A percentile compares a stretch with the other conserved stretches of the same genome.
phyloP scores from a whole-genome alignment of 352 stramenopile genomes.

The Phytophthora parvispora region DNA sequence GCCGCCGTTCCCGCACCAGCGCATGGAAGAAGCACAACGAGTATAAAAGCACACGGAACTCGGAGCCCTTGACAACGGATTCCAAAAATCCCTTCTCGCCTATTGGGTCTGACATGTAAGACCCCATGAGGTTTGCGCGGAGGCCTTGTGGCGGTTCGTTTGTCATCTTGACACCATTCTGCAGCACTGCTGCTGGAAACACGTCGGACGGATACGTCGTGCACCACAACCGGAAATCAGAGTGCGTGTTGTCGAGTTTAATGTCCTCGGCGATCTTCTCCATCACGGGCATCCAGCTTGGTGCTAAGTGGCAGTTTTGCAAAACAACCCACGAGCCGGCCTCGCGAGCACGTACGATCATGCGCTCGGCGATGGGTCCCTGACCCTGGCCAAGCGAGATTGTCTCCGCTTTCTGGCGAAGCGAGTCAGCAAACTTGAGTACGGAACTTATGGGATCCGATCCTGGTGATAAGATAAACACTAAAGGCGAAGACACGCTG shows the following conservation, averaged over 20 bases:
- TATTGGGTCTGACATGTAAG: slow-evolving; percentile 94
- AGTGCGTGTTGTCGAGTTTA: slow-evolving; percentile 84
- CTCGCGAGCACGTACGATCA: slow-evolving; percentile 88
- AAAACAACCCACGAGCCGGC: slow-evolving; percentile 93
- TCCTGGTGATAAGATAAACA: slow-evolving; percentile 94
- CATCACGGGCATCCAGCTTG: slow-evolving; percentile 95
- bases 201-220: slow-evolving; percentile 96
- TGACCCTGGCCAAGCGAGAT: slow-evolving; percentile 96
- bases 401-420: slow-evolving; percentile 82
- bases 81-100: slow-evolving; percentile 91
- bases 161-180: slow-evolving; percentile 98
- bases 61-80: slow-evolving; percentile 72
- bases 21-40: slow-evolving; percentile 94
- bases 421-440: slow-evolving; percentile 89
- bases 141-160: slow-evolving; percentile 95
- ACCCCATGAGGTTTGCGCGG: slow-evolving; percentile 92
- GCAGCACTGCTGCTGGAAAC: slow-evolving; percentile 94
- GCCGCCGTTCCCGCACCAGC: slow-evolving; percentile 92
- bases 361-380: slow-evolving; percentile 90
- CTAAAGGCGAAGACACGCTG: slow-evolving; percentile 86
- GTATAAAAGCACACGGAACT: slow-evolving; percentile 93
- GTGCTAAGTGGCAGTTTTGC: slow-evolving; percentile 92
- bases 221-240: slow-evolving; percentile 94
- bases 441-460: slow-evolving; percentile 94
- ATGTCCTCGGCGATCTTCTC: slow-evolving; percentile 93